phyloP scores from a whole-genome alignment of 345 rosid genomes.

The Camelina sativa region DNA sequence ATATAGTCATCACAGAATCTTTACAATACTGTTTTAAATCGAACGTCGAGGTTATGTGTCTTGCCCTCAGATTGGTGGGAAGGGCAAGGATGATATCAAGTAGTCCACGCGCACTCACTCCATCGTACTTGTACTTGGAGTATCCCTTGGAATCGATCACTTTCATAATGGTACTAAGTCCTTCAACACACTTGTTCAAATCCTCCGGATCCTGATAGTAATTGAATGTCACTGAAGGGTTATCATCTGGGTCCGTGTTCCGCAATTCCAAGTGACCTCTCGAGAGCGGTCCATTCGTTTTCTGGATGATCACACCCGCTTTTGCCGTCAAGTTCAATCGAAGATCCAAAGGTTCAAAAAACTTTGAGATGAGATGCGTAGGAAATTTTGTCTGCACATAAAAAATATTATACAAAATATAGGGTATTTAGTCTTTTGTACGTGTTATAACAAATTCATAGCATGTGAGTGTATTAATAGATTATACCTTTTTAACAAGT shows the following conservation, averaged over 20 bases:
- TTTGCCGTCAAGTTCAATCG: slow-evolving; percentile 40
- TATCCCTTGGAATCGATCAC: slow-evolving; percentile 53
- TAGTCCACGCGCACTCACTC: slow-evolving; percentile 43
- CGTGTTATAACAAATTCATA: background rate
- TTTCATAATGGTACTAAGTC: slow-evolving; percentile 52
- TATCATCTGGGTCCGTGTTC: slow-evolving; percentile 53
- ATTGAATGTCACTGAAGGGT: slow-evolving; percentile 67
- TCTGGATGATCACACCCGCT: slow-evolving; percentile 61
- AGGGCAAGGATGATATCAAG: slow-evolving; percentile 45
- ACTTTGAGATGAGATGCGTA: slow-evolving; percentile 33
- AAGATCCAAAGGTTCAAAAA: slow-evolving; percentile 43
- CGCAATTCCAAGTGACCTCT: slow-evolving; percentile 59
- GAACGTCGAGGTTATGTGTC: slow-evolving; percentile 43
- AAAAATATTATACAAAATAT: background rate
- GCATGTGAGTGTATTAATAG: background rate
- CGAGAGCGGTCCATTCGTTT: slow-evolving; percentile 56
- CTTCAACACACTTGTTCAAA: slow-evolving; percentile 55
- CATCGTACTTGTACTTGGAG: slow-evolving; percentile 52
- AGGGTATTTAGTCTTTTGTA: background rate
- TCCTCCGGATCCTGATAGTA: slow-evolving; percentile 69
- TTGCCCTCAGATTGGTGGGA: slow-evolving; percentile 65
- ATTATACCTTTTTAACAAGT: slow-evolving; percentile 50
- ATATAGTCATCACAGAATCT: slow-evolving; percentile 60
- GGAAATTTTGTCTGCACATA: slow-evolving; percentile 17
- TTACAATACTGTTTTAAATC: slow-evolving; percentile 66